Base-by-base conservation (phyloP, 2,329 filamentous ascomycete genomes). In the Capronia americana region DNA sequence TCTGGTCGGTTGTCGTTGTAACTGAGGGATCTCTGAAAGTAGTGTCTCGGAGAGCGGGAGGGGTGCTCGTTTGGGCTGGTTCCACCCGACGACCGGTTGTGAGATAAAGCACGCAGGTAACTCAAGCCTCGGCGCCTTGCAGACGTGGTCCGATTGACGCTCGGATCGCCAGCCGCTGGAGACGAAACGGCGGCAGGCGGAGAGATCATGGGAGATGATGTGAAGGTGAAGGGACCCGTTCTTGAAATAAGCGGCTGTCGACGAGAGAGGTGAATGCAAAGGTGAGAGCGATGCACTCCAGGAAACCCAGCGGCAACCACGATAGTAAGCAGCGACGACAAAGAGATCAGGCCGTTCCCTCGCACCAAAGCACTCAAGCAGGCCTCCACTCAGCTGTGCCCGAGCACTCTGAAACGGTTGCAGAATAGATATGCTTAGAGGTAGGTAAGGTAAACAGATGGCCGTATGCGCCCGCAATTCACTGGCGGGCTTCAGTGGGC, bases 41-140 rank as follows among this genome's bases (percentile, higher is more conserved):
- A 73, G 24, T 69, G 66, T 53, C 70, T 64, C n/a, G 71, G 71
- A 44, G 71, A 72, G 4, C 71, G 68, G 32, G 70, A 65, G 24
- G 67, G 55, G 24, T 64, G 55, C 41, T 73, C 71, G 57, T 66
- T 66, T 12, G 68, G 65, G 41, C 64, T 68, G 34, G 63, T 68
- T 4, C 61, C 57, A 54, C 63, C 63, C 34, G 70, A 71, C 2
- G 70, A 64, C 48, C 69, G 71, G 62, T 58, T 66, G 56, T 71
- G 71, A 12, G 71, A 73, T 34, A 73, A 59, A 48, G 64, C 64
- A 64, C 71, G 71, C 50, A 73, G 63, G 62, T 73, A 73, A 65
- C 70, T 72, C 57, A 73, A 57, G 41, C 70, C 71, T 41, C 71
- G 61, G 41, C 71, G 67, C 38, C 71, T 55, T 62, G 59, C 59